Evolutionary conservation across 352 stramenopile genomes (phyloP).

Genomic region (Phytophthora sojae): DNA sequence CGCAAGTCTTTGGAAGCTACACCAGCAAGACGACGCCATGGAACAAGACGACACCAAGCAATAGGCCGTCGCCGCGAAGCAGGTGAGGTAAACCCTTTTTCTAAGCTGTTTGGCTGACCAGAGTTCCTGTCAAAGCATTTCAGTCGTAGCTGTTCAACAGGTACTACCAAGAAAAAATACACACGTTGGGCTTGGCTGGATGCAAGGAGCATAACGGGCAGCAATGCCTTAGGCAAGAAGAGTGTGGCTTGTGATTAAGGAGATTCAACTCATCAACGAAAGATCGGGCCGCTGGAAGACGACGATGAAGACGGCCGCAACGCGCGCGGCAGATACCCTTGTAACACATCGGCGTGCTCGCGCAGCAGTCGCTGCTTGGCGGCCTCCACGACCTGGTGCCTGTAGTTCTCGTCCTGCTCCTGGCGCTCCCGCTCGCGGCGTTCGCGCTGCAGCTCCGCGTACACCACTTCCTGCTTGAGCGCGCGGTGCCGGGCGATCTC

Average conservation of each 20-base stretch:
- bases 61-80: conserved; percentile 8
- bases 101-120: conserved; percentile 13
- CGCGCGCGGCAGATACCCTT: conserved; percentile 74
- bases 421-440: conserved; percentile 67
- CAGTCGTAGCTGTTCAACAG: conserved; percentile 15
- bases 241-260: conserved; percentile 19
- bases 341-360: conserved; percentile 85
- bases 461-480: conserved; percentile 80
- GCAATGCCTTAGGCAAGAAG: conserved; percentile 14
- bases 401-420: conserved; percentile 83
- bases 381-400: conserved; percentile 84
- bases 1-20: conserved; percentile 3
- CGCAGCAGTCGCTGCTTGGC: conserved; percentile 85
- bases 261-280: conserved; percentile 32
- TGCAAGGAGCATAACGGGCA: background rate
- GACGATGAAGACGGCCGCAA: conserved; percentile 48
- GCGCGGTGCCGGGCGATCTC: conserved; percentile 62
- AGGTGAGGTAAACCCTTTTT: conserved; percentile 19
- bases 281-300: conserved; percentile 33
- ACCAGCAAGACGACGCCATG: background rate
- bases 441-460: conserved; percentile 81
- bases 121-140: conserved; percentile 19
- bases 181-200: conserved; percentile 18
- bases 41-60: conserved; percentile 7
- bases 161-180: conserved; percentile 27